Percentiles rank a stretch among this genome's conserved stretches.
phyloP scores from a whole-genome alignment of 1,139 yeast species.

The Kurtzmaniella quercitrusa region DNA sequence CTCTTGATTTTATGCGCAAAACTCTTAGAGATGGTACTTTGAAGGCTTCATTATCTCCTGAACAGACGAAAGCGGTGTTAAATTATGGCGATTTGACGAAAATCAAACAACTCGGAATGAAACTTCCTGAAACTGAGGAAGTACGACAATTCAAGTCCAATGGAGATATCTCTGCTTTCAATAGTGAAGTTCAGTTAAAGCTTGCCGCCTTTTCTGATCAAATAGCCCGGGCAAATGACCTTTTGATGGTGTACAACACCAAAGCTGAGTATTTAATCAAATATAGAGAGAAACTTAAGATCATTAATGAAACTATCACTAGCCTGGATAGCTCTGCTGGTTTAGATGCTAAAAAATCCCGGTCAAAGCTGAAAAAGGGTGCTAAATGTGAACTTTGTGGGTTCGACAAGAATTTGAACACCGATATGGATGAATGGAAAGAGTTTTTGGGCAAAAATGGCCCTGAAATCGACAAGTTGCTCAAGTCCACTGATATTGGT shows the following conservation, averaged over 20 bases:
- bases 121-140: slow-evolving; percentile 38
- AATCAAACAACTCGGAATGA: slow-evolving; percentile 23
- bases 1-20: slow-evolving; percentile 45
- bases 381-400: slow-evolving; percentile 31
- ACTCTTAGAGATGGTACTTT: neutral
- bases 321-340: slow-evolving; percentile 5
- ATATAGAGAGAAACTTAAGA: slow-evolving; percentile 33
- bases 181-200: slow-evolving; percentile 22
- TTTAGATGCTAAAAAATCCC: slow-evolving; percentile 9
- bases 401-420: slow-evolving; percentile 17
- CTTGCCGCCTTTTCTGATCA: slow-evolving; percentile 18
- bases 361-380: slow-evolving; percentile 20
- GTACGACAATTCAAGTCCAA: slow-evolving; percentile 28
- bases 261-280: slow-evolving; percentile 21
- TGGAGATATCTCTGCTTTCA: slow-evolving; percentile 16
- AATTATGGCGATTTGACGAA: slow-evolving; percentile 6
- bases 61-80: neutral
- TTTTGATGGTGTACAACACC: slow-evolving; percentile 15
- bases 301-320: slow-evolving; percentile 32
- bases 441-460: neutral
- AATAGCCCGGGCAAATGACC: slow-evolving; percentile 16
- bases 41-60: neutral
- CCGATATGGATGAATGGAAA: slow-evolving; percentile 2
- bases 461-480: neutral
- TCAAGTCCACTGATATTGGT: slow-evolving; percentile 8